A percentile compares a stretch with the other conserved stretches of the same genome.
phyloP scores from a whole-genome alignment of 495 filamentous ascomycete species.

The Neurospora sp. region DNA sequence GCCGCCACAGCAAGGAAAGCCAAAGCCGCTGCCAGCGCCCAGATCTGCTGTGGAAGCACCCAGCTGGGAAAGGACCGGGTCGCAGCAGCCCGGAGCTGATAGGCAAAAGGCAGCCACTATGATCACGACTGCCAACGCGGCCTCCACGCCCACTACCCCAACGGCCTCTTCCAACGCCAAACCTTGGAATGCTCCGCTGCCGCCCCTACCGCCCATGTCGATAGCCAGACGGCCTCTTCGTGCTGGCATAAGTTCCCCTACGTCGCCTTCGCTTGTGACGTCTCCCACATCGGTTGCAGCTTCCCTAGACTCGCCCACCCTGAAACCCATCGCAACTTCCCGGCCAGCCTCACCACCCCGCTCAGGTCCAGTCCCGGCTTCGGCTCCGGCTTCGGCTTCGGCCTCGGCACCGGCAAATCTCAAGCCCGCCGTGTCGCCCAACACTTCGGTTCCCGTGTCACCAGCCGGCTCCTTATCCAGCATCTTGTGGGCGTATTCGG shows the following conservation, averaged over 20 bases:
- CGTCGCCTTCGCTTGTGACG: not conserved
- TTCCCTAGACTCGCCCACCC: slow-evolving; percentile 1
- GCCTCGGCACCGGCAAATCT: slow-evolving; percentile 4
- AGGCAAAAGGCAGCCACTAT: not conserved
- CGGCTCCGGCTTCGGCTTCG: not conserved
- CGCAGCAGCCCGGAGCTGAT: not conserved
- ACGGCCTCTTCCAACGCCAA: slow-evolving; percentile 5
- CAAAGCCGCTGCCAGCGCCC: not conserved
- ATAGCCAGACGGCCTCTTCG: slow-evolving; percentile 24
- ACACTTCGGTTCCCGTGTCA: slow-evolving; percentile 6
- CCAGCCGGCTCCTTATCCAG: slow-evolving; percentile 33
- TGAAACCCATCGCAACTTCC: not conserved
- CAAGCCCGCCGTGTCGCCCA: slow-evolving; percentile 4
- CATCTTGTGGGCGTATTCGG: slow-evolving; percentile 36
- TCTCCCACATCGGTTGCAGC: not conserved
- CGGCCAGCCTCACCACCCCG: not conserved
- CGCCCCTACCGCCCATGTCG: slow-evolving; percentile 18
- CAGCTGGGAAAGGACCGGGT: not conserved
- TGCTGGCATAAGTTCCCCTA: slow-evolving; percentile 3
- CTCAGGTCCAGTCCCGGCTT: not conserved
- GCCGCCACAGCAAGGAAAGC: not conserved
- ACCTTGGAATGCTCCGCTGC: slow-evolving; percentile 19
- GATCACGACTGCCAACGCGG: slow-evolving; percentile 1
- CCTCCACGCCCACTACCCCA: slow-evolving; percentile 18
- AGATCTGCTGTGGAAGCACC: not conserved